These are phyloP conservation scores for Moesziomyces parantarcticus DNA, from an alignment of 1,284 basidiomycete species.

Conservation along the genomic window DNA sequence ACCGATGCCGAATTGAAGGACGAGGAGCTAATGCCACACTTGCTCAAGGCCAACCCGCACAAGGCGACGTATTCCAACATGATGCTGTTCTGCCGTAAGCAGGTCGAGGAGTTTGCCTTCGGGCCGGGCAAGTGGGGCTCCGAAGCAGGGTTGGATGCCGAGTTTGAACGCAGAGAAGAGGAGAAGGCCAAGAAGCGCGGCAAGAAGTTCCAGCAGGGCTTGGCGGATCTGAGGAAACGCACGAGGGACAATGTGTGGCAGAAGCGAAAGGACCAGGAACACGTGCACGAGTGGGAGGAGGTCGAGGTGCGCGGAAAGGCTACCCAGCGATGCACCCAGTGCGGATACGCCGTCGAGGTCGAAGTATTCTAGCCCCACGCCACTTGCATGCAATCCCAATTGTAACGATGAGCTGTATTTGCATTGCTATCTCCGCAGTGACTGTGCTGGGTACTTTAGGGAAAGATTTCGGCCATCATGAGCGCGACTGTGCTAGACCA, in stretches of 20 bases:
- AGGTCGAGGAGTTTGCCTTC: conserved; percentile 97
- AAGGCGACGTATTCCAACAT: conserved; percentile 97
- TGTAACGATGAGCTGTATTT: too few relatives aligned
- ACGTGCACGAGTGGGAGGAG: conserved; percentile 59
- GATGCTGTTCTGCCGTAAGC: conserved; percentile 96
- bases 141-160: conserved; percentile 86
- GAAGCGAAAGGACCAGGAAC: conserved; percentile 59
- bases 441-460: conserved; percentile 17
- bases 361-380: conserved; percentile 52
- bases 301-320: conserved; percentile 32
- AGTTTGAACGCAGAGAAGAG: conserved; percentile 81
- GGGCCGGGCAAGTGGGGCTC: conserved; percentile 89
- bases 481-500: conserved; percentile 64
- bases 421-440: neutral
- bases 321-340: conserved; percentile 48
- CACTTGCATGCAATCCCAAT: too few relatives aligned
- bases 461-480: conserved; percentile 65
- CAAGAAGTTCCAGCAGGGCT: conserved; percentile 74
- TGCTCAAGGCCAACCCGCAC: conserved; percentile 95
- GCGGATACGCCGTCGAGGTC: conserved; percentile 56
- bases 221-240: conserved; percentile 57
- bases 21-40: conserved; percentile 88
- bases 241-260: conserved; percentile 63
- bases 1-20: conserved; percentile 96
- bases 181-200: conserved; percentile 92